Conservation (phyloP, 2,329 filamentous ascomycete species). For the Cladosporium oxysporum region DNA sequence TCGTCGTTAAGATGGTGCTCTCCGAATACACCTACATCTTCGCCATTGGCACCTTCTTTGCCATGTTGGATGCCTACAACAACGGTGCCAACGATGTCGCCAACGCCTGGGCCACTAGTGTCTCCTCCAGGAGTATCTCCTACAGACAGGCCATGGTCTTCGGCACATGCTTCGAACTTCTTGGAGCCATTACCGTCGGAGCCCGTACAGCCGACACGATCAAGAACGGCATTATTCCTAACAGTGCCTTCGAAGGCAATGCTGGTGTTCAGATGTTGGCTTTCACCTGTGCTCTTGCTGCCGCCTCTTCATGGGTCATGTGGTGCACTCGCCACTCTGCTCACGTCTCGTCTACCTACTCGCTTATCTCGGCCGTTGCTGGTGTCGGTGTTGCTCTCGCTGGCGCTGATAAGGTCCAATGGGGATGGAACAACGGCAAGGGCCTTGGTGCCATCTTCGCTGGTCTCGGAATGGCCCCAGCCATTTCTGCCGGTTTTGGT, state of each 20-base stretch:
- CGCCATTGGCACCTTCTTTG: conserved; percentile 65
- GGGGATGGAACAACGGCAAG: conserved; percentile 46
- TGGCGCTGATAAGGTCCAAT: conserved; percentile 39
- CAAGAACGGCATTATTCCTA: conserved; percentile 60
- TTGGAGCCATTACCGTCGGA: conserved; percentile 56
- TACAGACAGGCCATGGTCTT: conserved; percentile 55
- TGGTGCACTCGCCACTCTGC: conserved; percentile 56
- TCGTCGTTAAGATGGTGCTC: conserved; percentile 38
- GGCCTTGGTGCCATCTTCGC: conserved; percentile 48
- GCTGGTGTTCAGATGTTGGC: conserved; percentile 45
- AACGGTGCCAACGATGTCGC: conserved; percentile 58
- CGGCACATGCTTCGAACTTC: conserved; percentile 52
- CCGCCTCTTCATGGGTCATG: conserved; percentile 59
- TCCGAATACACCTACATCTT: conserved; percentile 64
- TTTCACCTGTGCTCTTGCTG: conserved; percentile 50
- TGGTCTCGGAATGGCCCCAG: conserved; percentile 52
- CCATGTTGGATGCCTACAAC: conserved; percentile 67
- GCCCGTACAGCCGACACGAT: conserved; percentile 62
- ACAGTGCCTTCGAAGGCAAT: conserved; percentile 48
- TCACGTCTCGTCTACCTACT: conserved; percentile 64
- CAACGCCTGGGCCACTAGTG: conserved; percentile 56
- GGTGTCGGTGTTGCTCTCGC: conserved; percentile 63
- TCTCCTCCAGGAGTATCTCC: conserved; percentile 54
- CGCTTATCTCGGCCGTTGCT: conserved; percentile 60
- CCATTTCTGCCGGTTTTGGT: conserved; percentile 50